Evolutionary conservation across 768 basidiomycete species (phyloP), one percentile per base, ranked within the genome.

Genomic region (Leccinellum albellum): DNA sequence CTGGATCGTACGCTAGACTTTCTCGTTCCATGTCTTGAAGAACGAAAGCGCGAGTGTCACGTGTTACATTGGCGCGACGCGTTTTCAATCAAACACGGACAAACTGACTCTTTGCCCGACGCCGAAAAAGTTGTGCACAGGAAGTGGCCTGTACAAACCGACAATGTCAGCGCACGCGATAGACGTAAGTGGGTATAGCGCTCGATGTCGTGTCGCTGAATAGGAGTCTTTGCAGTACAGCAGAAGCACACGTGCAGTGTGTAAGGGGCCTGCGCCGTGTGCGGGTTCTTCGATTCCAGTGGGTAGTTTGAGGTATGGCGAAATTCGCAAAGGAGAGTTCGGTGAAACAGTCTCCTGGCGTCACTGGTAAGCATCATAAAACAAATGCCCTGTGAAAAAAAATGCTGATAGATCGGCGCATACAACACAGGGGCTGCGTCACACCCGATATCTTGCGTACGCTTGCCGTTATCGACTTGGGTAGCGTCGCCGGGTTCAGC

Each of bases 301-400:
- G 15, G 87, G 85, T 2, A 76, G 76, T 17, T 71, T 91, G 56
- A 75, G 89, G n/a, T 89, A 91, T 63, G 89, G 89, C 0, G 72
- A 75, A 51, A 77, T 78, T 6, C 70, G 69, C 7, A 64, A 65
- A 9, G 73, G 68, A 20, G 70, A 77, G 37, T 82, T 78, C 51
- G 83, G 86, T 48, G 86, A 88, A 68, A 81, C 77, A 1, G 82
- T 90, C 3, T 78, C 84, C 64, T 91, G 90, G 90, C 76, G 82
- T 42, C 89, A 91, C 62, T 91, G 89, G 88, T 88, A 71, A 64
- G 76, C 57, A 14, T 32, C 32, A 15, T 14, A 9, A 23, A 24
- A 47, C 20, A 31, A 50, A 53, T 15, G 8, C 7, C 50, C 46
- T 57, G 53, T 42, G 57, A 63, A 63, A 31, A 63, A 57, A 53